phyloP scores from a whole-genome alignment of 2,329 filamentous ascomycete species.

The Diplocarpon rosae region DNA sequence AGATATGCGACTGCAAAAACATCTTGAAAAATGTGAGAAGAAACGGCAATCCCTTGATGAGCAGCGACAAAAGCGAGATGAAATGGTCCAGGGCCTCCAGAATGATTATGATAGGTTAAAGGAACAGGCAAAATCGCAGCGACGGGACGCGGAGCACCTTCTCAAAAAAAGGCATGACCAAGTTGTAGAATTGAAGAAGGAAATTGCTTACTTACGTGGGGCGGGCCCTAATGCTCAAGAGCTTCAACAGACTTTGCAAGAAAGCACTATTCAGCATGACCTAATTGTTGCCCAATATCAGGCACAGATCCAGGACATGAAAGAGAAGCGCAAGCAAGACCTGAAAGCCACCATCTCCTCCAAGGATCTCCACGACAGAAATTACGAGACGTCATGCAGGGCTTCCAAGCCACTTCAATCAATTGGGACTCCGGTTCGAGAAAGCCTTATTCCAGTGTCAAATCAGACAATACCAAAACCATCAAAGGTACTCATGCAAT shows the following conservation, averaged over 20 bases:
- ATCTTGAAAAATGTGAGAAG: conserved; percentile 27
- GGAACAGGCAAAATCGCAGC: conserved; percentile 40
- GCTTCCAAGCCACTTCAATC: conserved; percentile 1
- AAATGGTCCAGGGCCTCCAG: conserved; percentile 38
- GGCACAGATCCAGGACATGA: conserved; percentile 13
- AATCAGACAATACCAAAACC: conserved; percentile 14
- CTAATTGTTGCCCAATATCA: conserved; percentile 13
- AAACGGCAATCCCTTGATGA: conserved; percentile 36
- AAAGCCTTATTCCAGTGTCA: conserved; percentile 16
- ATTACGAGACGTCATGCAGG: not conserved
- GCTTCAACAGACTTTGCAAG: conserved; percentile 12
- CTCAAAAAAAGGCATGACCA: conserved; percentile 45
- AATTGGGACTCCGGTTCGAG: conserved; percentile 3
- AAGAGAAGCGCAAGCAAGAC: conserved; percentile 1
- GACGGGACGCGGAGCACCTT: conserved; percentile 44
- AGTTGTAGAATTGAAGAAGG: conserved; percentile 44
- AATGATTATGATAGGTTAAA: conserved; percentile 44
- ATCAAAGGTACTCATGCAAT: conserved; percentile 11
- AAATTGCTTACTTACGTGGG: conserved; percentile 36
- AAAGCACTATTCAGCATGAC: conserved; percentile 16
- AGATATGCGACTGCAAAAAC: conserved; percentile 21
- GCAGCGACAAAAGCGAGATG: conserved; percentile 34
- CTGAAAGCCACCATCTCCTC: not conserved
- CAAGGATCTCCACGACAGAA: not conserved
- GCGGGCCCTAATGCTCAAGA: conserved; percentile 11